Conservation (phyloP, 208 protist species). For the Acanthamoeba castellanii region DNA sequence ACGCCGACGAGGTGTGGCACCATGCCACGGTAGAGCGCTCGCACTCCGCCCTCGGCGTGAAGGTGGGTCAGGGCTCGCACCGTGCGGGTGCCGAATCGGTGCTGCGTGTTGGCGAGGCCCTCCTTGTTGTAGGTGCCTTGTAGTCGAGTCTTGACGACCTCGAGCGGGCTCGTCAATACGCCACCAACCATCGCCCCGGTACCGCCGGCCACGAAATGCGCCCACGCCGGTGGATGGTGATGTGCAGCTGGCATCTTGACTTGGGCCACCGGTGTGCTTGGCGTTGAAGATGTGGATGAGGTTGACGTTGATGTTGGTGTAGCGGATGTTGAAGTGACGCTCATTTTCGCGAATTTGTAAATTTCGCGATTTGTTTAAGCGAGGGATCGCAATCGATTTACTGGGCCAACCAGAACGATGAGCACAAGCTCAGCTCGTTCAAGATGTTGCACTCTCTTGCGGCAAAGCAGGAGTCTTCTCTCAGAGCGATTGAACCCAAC, state of each 20-base stretch:
- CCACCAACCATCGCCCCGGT: slow-evolving; percentile 73
- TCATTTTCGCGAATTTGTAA: too few relatives aligned
- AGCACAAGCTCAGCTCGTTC: too few relatives aligned
- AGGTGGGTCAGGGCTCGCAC: slow-evolving; percentile 70
- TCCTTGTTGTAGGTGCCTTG: slow-evolving; percentile 66
- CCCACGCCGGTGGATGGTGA: background rate
- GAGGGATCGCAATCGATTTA: too few relatives aligned
- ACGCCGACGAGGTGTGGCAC: slow-evolving; percentile 82
- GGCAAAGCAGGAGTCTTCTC: too few relatives aligned
- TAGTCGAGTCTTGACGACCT: slow-evolving; percentile 83
- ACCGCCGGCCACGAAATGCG: slow-evolving; percentile 48
- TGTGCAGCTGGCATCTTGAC: background rate
- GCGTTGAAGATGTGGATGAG: too few relatives aligned
- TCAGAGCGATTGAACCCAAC: too few relatives aligned
- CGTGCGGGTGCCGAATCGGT: slow-evolving; percentile 71
- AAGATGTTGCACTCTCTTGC: too few relatives aligned
- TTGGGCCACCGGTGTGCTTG: too few relatives aligned
- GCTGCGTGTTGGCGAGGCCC: slow-evolving; percentile 52
- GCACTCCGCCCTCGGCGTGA: slow-evolving; percentile 67
- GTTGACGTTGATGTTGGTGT: too few relatives aligned
- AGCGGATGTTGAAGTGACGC: too few relatives aligned
- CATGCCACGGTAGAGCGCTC: slow-evolving; percentile 79
- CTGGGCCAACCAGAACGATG: too few relatives aligned
- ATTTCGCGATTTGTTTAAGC: too few relatives aligned
- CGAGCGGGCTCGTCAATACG: slow-evolving; percentile 81